phyloP scores from a whole-genome alignment of 2,329 filamentous ascomycete species.

The Cercospora citrullina region DNA sequence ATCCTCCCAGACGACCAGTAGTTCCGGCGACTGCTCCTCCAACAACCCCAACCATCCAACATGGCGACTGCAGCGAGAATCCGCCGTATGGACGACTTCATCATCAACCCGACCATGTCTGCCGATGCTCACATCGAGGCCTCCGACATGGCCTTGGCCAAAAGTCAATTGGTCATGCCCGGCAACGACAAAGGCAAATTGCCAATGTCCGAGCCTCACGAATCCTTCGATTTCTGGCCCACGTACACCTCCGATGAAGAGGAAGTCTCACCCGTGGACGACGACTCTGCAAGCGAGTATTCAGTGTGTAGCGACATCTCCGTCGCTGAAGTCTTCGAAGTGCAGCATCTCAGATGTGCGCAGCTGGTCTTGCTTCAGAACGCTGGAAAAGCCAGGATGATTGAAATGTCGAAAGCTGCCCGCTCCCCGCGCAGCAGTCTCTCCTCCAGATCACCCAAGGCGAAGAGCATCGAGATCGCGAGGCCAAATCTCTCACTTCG shows the following conservation, averaged over 20 bases:
- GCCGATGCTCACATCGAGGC: conserved; percentile 9
- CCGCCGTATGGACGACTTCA: conserved; percentile 28
- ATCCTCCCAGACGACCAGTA: background rate
- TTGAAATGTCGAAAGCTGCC: conserved; percentile 32
- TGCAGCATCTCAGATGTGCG: conserved; percentile 33
- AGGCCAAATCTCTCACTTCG: conserved; percentile 6
- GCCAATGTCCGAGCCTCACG: conserved; percentile 10
- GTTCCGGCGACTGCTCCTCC: background rate
- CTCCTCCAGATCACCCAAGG: background rate
- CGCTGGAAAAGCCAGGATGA: conserved; percentile 34
- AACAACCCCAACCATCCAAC: background rate
- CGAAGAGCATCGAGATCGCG: conserved; percentile 7
- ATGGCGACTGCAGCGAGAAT: conserved; percentile 21
- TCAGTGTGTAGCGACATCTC: conserved; percentile 26
- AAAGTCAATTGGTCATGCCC: conserved; percentile 5
- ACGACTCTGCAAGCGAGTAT: conserved; percentile 27
- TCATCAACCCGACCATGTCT: conserved; percentile 25
- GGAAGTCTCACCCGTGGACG: conserved; percentile 31
- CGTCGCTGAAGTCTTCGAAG: conserved; percentile 28
- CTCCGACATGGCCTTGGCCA: conserved; percentile 12
- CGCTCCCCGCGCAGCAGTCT: conserved; percentile 6
- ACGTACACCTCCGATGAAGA: conserved; percentile 38
- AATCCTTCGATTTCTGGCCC: conserved; percentile 19
- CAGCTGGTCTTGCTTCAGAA: conserved; percentile 34
- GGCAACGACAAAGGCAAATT: background rate